phyloP scores from a whole-genome alignment of 2,329 filamentous ascomycete species.

The Fonsecaea monophora region DNA sequence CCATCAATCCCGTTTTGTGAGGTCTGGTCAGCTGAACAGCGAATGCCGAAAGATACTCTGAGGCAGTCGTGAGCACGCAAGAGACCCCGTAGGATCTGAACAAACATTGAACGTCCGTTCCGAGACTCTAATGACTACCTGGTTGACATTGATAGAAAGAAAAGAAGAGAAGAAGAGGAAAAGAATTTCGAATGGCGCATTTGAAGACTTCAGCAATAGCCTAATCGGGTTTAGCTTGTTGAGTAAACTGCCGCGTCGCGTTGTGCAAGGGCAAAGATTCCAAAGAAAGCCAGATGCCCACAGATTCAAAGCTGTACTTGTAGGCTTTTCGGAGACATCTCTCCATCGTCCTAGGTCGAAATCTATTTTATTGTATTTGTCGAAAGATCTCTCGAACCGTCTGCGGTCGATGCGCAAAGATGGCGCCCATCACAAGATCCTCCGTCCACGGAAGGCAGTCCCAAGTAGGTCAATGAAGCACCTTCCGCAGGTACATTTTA shows the following conservation, averaged over 20 bases:
- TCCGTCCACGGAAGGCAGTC: constrained; percentile 39
- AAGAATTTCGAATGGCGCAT: not conserved
- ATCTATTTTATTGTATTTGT: not conserved
- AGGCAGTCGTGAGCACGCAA: constrained; percentile 98
- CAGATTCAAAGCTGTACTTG: not conserved
- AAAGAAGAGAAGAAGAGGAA: constrained; percentile 22
- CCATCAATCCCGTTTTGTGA: constrained; percentile 59
- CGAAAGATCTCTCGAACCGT: not conserved
- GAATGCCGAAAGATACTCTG: constrained; percentile 74
- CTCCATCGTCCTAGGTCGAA: constrained; percentile 2
- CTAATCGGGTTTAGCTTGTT: constrained; percentile 11
- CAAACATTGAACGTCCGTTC: constrained; percentile 89
- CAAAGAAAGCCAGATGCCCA: not conserved
- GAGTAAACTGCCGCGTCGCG: constrained; percentile 17
- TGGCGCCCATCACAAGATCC: constrained; percentile 51
- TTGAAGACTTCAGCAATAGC: constrained; percentile 8
- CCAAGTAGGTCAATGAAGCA: constrained; percentile 21
- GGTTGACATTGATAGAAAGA: constrained; percentile 60
- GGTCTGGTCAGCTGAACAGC: constrained; percentile 73
- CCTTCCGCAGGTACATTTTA: not conserved
- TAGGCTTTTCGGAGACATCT: not conserved
- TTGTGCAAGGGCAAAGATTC: constrained; percentile 1
- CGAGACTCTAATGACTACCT: constrained; percentile 99
- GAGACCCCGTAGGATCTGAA: constrained; percentile 82
- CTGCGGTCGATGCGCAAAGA: constrained; percentile 30